Evolutionary conservation across 805 yeast genomes (phyloP), one percentile per base, ranked within the genome.

Genomic region (Pichia membranifaciens): DNA sequence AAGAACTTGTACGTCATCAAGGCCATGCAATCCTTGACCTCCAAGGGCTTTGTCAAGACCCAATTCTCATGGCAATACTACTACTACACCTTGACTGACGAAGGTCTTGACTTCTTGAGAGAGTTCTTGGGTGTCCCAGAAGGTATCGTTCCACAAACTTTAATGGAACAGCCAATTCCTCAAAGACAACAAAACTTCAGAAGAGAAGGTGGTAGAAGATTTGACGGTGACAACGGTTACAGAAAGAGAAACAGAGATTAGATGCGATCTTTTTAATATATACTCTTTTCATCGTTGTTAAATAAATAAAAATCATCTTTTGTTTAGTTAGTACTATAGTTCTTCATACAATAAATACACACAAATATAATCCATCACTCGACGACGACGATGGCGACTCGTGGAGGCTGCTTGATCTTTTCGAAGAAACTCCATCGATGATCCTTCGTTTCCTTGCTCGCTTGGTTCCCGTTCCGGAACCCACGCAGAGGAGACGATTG

Each of bases 31-130:
- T 91, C 98, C 58, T 87, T 93, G 75, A 88, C 96, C 71, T 93
- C 99, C 58, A 88, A 85, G 77, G 99, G 99, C 74, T 93, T 70
- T 84, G 98, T 93, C 76, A 89, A 91, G 87, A 93, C 99, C 67
- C 98, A 89, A 79, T 93, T 91, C 85, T 91, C 98, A 70, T 93
- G 99, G 99, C 97, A 90, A 84, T 88, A 88, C 84, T 93, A 93
- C 81, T 93, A 93, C 96, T 93, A 93, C 95, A 88, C 99, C 81
- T 86, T 93, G 73, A 93, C 98, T 72, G 98, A 93, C 72, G 96
- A 87, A 78, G 99, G 99, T 84, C 91, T 93, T 61, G 96, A 89
- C 72, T 93, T 79, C 86, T 85, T 93, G 71, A 87, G 97, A 80
- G 89, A 87, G 73, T 93, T 89, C 87, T 85, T 93, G 75, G 89